Evolutionary conservation across 306 rosid species (phyloP).

Genomic region (Calophaca sinica): DNA sequence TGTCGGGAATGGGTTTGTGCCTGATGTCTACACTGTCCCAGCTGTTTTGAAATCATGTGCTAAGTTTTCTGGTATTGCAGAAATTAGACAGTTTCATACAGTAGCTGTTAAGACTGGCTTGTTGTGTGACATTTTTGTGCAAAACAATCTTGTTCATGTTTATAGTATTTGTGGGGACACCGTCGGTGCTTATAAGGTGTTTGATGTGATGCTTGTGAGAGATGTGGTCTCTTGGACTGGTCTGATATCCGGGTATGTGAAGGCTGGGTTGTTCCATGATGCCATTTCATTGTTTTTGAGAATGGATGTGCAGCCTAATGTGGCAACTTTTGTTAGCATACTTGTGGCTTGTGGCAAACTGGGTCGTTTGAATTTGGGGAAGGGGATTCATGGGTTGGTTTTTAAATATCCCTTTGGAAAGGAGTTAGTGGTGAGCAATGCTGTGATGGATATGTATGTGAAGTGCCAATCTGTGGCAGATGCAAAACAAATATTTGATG

Average conservation of each 20-base stretch:
- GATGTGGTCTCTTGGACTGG: slow-evolving; percentile 91
- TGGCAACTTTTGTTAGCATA: slow-evolving; percentile 67
- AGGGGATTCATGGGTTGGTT: slow-evolving; percentile 75
- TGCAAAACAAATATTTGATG: slow-evolving; percentile 65
- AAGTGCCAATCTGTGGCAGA: slow-evolving; percentile 67
- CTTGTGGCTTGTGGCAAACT: slow-evolving; percentile 73
- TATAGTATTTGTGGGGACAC: slow-evolving; percentile 65
- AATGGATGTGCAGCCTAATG: slow-evolving; percentile 70
- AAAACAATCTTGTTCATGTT: slow-evolving; percentile 65
- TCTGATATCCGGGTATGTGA: slow-evolving; percentile 70
- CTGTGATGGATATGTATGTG: slow-evolving; percentile 73
- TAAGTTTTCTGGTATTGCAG: slow-evolving; percentile 63
- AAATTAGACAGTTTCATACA: slow-evolving; percentile 70
- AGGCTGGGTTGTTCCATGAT: slow-evolving; percentile 59
- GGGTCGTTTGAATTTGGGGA: slow-evolving; percentile 61
- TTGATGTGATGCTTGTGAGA: slow-evolving; percentile 78
- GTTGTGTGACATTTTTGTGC: slow-evolving; percentile 64
- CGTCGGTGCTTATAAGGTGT: slow-evolving; percentile 59
- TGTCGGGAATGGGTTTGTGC: slow-evolving; percentile 68
- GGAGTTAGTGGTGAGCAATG: slow-evolving; percentile 67
- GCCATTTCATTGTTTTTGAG: slow-evolving; percentile 57
- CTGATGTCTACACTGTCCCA: slow-evolving; percentile 73
- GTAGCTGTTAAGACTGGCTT: slow-evolving; percentile 58
- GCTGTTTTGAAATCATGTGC: slow-evolving; percentile 79
- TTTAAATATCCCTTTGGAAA: slow-evolving; percentile 46